Base-by-base conservation (phyloP, 2,329 filamentous ascomycete genomes). In the Apiospora koreana region DNA sequence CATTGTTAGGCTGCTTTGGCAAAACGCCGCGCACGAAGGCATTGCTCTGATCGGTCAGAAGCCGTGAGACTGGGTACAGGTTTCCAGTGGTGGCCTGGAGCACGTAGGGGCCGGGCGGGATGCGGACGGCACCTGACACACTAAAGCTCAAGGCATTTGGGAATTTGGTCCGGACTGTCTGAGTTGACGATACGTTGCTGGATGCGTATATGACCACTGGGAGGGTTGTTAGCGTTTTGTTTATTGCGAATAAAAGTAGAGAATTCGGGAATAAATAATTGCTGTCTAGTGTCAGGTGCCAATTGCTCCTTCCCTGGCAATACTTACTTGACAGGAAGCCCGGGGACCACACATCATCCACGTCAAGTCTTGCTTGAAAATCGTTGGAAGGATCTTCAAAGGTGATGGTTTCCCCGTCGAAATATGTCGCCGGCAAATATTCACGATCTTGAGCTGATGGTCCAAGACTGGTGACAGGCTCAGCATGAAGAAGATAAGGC, bases 11-110 rank as follows among this genome's bases (percentile, higher is more conserved):
- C 18, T 6, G 46, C 7, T 38, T 14, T 21, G 64, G 70, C 21
- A 73, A 3, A 21, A 54, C 28, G 12, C 73, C 73, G 3, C 71
- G 35, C 2, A 74, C 68, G 46, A 74, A 75, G 14, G 73, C 69
- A 42, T 73, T 70, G 42, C 65, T 74, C 7, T 31, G 28, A 28
- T 75, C 74, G 12, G 66, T 25, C 21, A 64, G 71, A 3, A 74
- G 70, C 46, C 69, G 71, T 3, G 65, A 68, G 12, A 72, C 18
- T 12, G 67, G 62, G 50, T 69, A 71, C 3, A 74, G 25, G 21
- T 62, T 43, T 1, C 72, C 72, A 8, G 70, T 69, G 12, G 28
- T 9, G 3, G 67, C 25, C 6, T 73, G 69, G 10, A 75, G 21
- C 6, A 72, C 62, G 43, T 73, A 71, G 5, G 72, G 72, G 5